Evolutionary conservation across 176 grass and related monocot genomes (phyloP).

Genomic region (Cenchrus fungigraminus): DNA sequence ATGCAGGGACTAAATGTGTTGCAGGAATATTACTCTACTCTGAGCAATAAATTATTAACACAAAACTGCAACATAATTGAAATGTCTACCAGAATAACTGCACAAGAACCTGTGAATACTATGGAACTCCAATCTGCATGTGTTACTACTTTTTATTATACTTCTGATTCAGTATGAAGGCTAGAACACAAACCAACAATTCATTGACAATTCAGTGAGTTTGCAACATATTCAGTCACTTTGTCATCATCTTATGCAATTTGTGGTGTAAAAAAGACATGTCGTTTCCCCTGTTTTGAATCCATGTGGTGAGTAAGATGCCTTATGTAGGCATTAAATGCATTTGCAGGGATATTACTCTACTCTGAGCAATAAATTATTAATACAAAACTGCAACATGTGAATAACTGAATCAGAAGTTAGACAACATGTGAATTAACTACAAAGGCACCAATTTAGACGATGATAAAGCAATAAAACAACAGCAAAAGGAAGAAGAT

Average conservation of each 20-base stretch:
- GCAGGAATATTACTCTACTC: background rate
- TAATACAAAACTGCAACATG: no score
- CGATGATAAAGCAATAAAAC: background rate
- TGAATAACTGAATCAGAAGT: no score
- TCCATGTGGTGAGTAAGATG: background rate
- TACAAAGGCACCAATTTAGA: background rate
- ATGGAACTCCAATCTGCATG: background rate
- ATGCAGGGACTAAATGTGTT: background rate
- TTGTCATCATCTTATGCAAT: background rate
- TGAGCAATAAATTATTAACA: constrained; percentile 3
- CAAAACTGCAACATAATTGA: background rate
- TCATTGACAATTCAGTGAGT: background rate
- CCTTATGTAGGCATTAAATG: background rate
- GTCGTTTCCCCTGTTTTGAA: background rate
- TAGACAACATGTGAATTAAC: background rate
- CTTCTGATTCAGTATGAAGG: constrained; percentile 22
- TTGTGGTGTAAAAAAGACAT: background rate
- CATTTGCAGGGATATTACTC: constrained; percentile 2
- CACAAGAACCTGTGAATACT: background rate
- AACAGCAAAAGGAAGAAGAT: background rate
- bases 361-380: background rate
- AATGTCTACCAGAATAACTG: background rate
- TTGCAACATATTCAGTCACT: background rate
- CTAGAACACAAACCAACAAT: background rate
- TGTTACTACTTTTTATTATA: background rate